These are phyloP conservation scores for Umbelopsis vinacea DNA, from an alignment of 192 early-diverging fungal genomes.

Conservation along the genomic window DNA sequence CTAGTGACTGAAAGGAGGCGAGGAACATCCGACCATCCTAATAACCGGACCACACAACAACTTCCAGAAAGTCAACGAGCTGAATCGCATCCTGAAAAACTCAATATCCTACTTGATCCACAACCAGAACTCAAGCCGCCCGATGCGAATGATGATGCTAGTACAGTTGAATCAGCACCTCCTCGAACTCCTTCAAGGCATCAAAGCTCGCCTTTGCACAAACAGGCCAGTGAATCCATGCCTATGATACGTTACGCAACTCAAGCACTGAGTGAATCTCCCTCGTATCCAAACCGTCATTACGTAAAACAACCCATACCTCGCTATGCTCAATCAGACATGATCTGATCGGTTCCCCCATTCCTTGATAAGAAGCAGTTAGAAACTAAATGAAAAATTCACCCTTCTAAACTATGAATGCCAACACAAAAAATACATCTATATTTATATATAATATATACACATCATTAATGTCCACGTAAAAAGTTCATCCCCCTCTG, in stretches of 20 bases:
- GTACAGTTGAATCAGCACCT: neutral
- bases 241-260: neutral
- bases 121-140: no score
- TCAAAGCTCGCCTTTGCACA: neutral
- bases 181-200: neutral
- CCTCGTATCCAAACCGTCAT: neutral
- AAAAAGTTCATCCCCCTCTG: no score
- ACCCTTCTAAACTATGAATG: no score
- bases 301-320: neutral
- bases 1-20: conserved; percentile 3
- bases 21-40: conserved; percentile 2
- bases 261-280: neutral
- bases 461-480: no score
- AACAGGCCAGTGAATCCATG: conserved; percentile 11
- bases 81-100: neutral
- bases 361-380: neutral
- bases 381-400: no score
- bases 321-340: neutral
- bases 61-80: neutral
- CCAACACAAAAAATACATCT: no score
- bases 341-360: neutral
- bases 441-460: no score
- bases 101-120: no score
- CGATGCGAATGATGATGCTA: neutral
- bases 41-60: neutral